Percentiles rank a stretch among this genome's conserved stretches.
phyloP scores from a whole-genome alignment of 441 rosid genomes.

The Erysimum pusillum region DNA sequence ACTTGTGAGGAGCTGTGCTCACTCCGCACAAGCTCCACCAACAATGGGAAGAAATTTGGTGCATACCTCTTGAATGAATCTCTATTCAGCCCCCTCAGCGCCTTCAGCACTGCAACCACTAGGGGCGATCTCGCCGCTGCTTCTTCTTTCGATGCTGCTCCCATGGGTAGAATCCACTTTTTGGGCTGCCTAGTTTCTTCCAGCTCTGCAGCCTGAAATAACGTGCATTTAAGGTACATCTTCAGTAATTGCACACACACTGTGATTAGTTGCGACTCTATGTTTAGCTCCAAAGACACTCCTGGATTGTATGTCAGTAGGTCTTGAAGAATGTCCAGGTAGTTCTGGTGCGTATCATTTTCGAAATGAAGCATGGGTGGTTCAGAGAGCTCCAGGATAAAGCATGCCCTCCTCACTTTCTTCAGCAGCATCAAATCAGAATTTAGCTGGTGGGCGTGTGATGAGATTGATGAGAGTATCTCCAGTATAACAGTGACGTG shows the following conservation, averaged over 20 bases:
- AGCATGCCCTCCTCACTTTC: slow-evolving; percentile 83
- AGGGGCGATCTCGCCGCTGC: slow-evolving; percentile 78
- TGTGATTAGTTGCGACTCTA: slow-evolving; percentile 63
- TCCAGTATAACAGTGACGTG: slow-evolving; percentile 60
- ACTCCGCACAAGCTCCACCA: slow-evolving; percentile 84
- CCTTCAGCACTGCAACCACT: slow-evolving; percentile 69
- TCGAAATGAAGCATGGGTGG: slow-evolving; percentile 92
- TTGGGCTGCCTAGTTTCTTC: slow-evolving; percentile 48
- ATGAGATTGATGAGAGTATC: slow-evolving; percentile 67
- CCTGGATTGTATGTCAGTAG: slow-evolving; percentile 55
- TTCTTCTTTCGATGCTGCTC: slow-evolving; percentile 83
- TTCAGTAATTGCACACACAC: slow-evolving; percentile 71
- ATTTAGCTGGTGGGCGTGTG: slow-evolving; percentile 80
- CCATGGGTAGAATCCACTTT: slow-evolving; percentile 79
- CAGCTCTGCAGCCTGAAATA: slow-evolving; percentile 31
- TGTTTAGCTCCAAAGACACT: slow-evolving; percentile 57
- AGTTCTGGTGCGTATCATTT: slow-evolving; percentile 80
- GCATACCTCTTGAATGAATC: slow-evolving; percentile 67
- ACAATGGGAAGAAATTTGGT: slow-evolving; percentile 68
- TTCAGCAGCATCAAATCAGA: slow-evolving; percentile 60
- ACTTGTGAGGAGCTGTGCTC: slow-evolving; percentile 93
- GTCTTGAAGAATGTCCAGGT: slow-evolving; percentile 73
- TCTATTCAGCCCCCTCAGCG: slow-evolving; percentile 61
- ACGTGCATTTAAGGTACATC: slow-evolving; percentile 70
- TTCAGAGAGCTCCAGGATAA: slow-evolving; percentile 74